A percentile compares a stretch with the other conserved stretches of the same genome.
These are phyloP conservation scores for Oryza glaberrima DNA, from an alignment of 176 grass and related monocot species.

Conservation along the genomic window DNA sequence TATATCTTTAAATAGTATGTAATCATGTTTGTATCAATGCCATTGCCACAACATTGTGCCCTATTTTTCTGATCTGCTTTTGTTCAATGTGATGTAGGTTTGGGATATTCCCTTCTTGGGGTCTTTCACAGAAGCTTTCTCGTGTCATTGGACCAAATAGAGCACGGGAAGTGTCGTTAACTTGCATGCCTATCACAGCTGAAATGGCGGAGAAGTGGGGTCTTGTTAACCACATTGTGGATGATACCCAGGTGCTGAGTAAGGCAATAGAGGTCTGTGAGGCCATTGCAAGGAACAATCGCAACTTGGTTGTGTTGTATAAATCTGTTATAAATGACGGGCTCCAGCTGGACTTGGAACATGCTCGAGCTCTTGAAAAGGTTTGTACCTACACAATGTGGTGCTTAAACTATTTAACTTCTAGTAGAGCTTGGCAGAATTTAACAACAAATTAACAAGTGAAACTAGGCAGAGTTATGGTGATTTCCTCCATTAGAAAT, in stretches of 20 bases:
- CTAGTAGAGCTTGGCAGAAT: neutral
- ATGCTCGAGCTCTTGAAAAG: constrained; percentile 82
- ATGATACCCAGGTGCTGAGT: constrained; percentile 62
- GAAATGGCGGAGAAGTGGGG: constrained; percentile 91
- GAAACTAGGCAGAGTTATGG: neutral
- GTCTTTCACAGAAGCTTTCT: constrained; percentile 91
- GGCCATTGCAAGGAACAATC: constrained; percentile 76
- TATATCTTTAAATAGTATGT: neutral
- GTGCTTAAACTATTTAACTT: neutral
- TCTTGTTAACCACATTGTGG: constrained; percentile 79
- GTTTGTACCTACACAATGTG: constrained; percentile 35
- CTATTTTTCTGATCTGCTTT: constrained; percentile 24
- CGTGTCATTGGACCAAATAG: constrained; percentile 81
- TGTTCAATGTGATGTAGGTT: constrained; percentile 57
- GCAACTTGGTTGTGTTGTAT: constrained; percentile 71
- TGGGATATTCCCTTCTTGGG: constrained; percentile 96
- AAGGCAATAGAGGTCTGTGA: constrained; percentile 72
- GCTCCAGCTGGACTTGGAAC: constrained; percentile 64
- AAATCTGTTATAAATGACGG: constrained; percentile 95
- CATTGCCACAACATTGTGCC: neutral
- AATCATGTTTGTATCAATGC: neutral
- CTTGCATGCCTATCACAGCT: constrained; percentile 68
- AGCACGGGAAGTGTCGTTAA: constrained; percentile 81
- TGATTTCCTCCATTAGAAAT: constrained; percentile 15
- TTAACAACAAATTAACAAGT: neutral